These are phyloP conservation scores for Halophytophthora batemanensis DNA, from an alignment of 352 stramenopile species.

Conservation along the genomic window DNA sequence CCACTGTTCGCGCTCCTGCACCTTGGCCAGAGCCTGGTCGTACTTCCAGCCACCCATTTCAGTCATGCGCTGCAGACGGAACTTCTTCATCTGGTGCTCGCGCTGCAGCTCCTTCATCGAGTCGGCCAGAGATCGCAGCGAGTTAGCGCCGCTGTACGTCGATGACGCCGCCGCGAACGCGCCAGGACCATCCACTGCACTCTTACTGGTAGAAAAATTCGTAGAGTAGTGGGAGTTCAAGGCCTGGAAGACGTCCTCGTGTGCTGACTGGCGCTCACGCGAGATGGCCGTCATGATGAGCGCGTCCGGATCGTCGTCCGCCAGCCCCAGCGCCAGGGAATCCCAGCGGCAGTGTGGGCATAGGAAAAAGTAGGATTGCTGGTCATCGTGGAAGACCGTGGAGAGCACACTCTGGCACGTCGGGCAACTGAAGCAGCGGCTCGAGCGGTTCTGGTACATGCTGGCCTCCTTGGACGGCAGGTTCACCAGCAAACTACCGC, in stretches of 20 bases:
- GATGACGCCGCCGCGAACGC: conserved; percentile 11
- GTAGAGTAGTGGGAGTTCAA: conserved; percentile 58
- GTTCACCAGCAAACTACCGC: conserved; percentile 79
- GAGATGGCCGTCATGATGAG: conserved; percentile 79
- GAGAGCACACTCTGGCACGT: conserved; percentile 60
- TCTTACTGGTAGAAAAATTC: conserved; percentile 5
- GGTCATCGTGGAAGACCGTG: conserved; percentile 60
- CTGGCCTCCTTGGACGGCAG: conserved; percentile 84
- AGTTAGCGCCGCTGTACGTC: conserved; percentile 17
- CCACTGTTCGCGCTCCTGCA: conserved; percentile 59
- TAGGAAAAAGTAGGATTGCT: conserved; percentile 72
- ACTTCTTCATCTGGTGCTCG: conserved; percentile 86
- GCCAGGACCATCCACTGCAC: neutral
- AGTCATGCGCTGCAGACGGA: conserved; percentile 46
- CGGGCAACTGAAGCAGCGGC: conserved; percentile 78
- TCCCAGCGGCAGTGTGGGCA: conserved; percentile 87
- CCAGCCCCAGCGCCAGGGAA: conserved; percentile 57
- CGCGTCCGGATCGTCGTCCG: conserved; percentile 79
- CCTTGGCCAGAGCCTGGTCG: conserved; percentile 49
- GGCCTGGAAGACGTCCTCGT: conserved; percentile 76
- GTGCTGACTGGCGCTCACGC: conserved; percentile 61
- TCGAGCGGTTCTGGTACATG: conserved; percentile 87
- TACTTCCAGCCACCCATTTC: conserved; percentile 80
- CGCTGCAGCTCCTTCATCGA: conserved; percentile 81
- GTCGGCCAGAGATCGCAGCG: conserved; percentile 49